phyloP scores from a whole-genome alignment of 2,329 filamentous ascomycete species.

The Colletotrichum gigasporum region DNA sequence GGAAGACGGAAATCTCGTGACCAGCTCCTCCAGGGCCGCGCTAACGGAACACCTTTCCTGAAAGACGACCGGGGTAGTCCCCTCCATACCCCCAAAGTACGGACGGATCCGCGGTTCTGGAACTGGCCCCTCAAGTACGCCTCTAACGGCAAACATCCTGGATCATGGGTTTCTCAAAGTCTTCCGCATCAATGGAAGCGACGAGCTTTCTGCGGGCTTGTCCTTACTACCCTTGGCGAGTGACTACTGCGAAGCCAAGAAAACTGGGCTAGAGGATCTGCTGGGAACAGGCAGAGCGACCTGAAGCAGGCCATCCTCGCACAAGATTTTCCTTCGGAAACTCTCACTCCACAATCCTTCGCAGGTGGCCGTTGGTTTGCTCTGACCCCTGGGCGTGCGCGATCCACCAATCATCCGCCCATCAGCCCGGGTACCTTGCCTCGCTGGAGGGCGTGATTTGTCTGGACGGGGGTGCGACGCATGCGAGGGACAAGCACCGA shows the following conservation, averaged over 20 bases:
- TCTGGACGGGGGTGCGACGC: neutral
- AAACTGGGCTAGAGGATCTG: neutral
- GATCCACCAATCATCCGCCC: neutral
- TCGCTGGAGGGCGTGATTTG: neutral
- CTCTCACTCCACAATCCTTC: neutral
- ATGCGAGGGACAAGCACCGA: no score
- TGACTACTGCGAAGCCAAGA: neutral
- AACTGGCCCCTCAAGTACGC: neutral
- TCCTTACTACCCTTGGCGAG: neutral
- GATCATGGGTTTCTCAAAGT: neutral
- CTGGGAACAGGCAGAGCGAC: neutral
- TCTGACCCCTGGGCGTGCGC: neutral
- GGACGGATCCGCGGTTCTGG: conserved; percentile 18
- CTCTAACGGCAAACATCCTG: neutral
- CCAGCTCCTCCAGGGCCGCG: neutral
- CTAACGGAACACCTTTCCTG: conserved; percentile 24
- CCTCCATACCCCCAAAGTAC: conserved; percentile 7
- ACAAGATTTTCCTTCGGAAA: neutral
- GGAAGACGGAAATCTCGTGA: neutral
- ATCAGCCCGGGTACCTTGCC: conserved; percentile 1
- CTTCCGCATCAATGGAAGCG: neutral
- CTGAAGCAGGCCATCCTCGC: neutral
- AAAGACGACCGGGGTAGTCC: conserved; percentile 15
- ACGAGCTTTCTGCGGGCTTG: neutral
- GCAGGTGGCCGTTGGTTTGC: neutral